phyloP scores from a whole-genome alignment of 2,329 filamentous ascomycete species.

The Cercospora zeina region DNA sequence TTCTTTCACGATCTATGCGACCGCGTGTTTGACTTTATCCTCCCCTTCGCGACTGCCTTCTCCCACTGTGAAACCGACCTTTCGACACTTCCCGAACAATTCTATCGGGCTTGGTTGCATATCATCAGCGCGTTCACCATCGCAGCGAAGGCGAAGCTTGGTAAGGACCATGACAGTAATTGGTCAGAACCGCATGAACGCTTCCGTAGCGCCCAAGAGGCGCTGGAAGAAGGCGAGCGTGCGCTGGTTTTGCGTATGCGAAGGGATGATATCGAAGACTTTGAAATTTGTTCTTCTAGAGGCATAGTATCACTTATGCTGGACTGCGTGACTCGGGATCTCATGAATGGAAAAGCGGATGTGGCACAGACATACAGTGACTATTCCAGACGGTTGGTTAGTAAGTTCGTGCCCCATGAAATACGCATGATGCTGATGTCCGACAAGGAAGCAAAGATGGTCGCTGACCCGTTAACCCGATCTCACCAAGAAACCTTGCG shows the following conservation, averaged over 20 bases:
- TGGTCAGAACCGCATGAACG: constrained; percentile 7
- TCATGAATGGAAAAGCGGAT: constrained; percentile 15
- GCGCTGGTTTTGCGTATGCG: constrained; percentile 12
- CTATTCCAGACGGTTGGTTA: constrained; percentile 17
- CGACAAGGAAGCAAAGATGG: constrained; percentile 20
- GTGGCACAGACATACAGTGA: constrained; percentile 20
- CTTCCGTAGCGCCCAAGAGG: background rate
- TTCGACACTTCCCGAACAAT: constrained; percentile 10
- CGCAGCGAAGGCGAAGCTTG: background rate
- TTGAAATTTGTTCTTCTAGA: constrained; percentile 21
- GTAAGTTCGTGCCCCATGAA: background rate
- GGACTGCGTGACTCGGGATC: constrained; percentile 18
- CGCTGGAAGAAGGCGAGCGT: constrained; percentile 14
- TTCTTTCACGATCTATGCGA: constrained; percentile 12
- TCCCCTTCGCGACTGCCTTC: constrained; percentile 14
- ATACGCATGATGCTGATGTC: background rate
- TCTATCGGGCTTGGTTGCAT: constrained; percentile 22
- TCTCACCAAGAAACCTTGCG: constrained; percentile 20
- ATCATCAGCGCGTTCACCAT: constrained; percentile 18
- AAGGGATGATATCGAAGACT: constrained; percentile 13
- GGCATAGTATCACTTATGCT: constrained; percentile 21
- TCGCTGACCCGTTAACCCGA: constrained; percentile 16
- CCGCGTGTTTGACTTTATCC: constrained; percentile 6
- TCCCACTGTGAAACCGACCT: constrained; percentile 3
- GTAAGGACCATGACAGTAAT: background rate